Conservation (phyloP, 306 rosid species). For the Bauhinia variegata region DNA sequence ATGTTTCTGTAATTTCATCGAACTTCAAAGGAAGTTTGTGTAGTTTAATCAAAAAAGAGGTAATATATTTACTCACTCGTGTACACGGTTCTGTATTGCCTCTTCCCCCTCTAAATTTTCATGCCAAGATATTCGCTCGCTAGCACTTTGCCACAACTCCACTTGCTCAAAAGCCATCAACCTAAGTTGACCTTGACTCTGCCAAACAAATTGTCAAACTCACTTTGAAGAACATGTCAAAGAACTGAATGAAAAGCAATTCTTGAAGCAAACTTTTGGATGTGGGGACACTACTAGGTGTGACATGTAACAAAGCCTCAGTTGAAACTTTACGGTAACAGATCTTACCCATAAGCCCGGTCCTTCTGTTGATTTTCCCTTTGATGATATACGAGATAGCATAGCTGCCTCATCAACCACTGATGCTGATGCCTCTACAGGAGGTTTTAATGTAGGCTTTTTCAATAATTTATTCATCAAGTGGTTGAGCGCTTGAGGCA, state of each 20-base stretch:
- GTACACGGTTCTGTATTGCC: slow-evolving; percentile 85
- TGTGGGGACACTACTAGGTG: slow-evolving; percentile 22
- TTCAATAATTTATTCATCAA: slow-evolving; percentile 65
- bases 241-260: slow-evolving; percentile 1
- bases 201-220: slow-evolving; percentile 45
- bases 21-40: no score
- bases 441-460: slow-evolving; percentile 59
- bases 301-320: slow-evolving; percentile 10
- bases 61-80: slow-evolving; percentile 68
- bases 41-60: slow-evolving; percentile 8
- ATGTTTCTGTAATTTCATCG: no score
- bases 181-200: slow-evolving; percentile 81
- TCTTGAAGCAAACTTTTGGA: slow-evolving; percentile 27
- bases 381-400: slow-evolving; percentile 78
- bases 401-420: slow-evolving; percentile 68
- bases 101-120: slow-evolving; percentile 91
- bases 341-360: slow-evolving; percentile 56
- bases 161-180: slow-evolving; percentile 89
- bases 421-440: slow-evolving; percentile 42
- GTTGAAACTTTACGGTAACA: slow-evolving; percentile 14
- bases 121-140: slow-evolving; percentile 91
- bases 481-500: slow-evolving; percentile 81
- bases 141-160: slow-evolving; percentile 85
- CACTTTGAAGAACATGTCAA: slow-evolving; percentile 31
- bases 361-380: slow-evolving; percentile 67